Evolutionary conservation across 495 filamentous ascomycete genomes (phyloP), one percentile per base, ranked within the genome.

Genomic region (Cryomyces antarcticus): DNA sequence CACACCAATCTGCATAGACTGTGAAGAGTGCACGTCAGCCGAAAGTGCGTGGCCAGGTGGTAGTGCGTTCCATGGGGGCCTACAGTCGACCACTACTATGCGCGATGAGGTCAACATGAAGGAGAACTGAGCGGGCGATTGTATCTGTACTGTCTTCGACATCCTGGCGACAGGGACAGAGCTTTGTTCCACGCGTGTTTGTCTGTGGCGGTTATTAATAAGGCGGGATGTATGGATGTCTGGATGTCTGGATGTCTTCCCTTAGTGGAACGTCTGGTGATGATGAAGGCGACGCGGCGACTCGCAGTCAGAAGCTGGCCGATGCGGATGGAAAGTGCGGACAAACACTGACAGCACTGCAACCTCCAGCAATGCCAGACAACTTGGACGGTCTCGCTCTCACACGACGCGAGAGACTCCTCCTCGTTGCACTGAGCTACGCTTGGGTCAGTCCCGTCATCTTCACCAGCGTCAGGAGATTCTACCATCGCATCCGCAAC

Each of bases 1-100:
- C 77, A 58, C 81, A 88, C 81, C 80, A 89, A 52, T 80, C 73
- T 52, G 86, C 82, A 58, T 84, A 82, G 67, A 95, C 86, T 93
- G 52, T 45, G 46, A 36, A 51, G 40, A 39, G 41, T 47, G 39
- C 33, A 40, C 52, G 43, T 46, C 41, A 52, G 38, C 40, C 39
- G 44, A 43, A 9, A 3, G 12, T 36, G 33, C 12, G 12, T 10
- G 33, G 49, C 43, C 39, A 51, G 47, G 42, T 28, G 41, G 41
- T 35, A 37, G 34, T 34, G 41, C 48, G 46, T 45, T 44, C 33
- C 36, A 53, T 39, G 43, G 43, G 45, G 33, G 69, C 83, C 73
- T 62, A 92, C 85, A 95, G 64, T 93, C 79, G 49, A 75, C 72
- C 37, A 94, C 77, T 30, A 94, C 80, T 44, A 93, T 70, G 38